These are phyloP conservation scores for Leccinellum luteum DNA, from an alignment of 768 basidiomycete species.

Conservation along the genomic window DNA sequence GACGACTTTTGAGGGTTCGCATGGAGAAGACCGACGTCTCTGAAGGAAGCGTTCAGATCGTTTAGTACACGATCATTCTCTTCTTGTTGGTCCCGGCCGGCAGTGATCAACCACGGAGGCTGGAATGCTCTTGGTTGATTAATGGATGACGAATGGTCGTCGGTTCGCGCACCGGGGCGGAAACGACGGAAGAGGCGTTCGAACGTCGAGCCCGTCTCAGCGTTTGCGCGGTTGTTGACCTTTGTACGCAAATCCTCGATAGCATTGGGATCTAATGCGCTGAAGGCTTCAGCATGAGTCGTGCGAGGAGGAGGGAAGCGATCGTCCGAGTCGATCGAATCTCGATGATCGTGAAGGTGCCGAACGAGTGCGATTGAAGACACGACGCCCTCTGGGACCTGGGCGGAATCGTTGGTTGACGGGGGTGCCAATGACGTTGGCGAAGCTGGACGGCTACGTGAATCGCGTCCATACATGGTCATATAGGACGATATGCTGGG, in stretches of 20 bases:
- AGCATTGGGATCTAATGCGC: conserved; percentile 52
- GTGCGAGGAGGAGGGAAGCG: conserved; percentile 45
- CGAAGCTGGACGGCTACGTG: conserved; percentile 22
- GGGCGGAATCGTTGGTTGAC: conserved; percentile 4
- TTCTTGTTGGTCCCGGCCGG: conserved; percentile 63
- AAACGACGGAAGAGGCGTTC: conserved; percentile 25
- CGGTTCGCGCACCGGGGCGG: conserved; percentile 16
- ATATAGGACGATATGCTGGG: conserved; percentile 21
- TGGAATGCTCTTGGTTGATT: conserved; percentile 35
- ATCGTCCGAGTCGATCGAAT: conserved; percentile 27
- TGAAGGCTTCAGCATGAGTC: conserved; percentile 62
- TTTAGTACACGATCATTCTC: conserved; percentile 65
- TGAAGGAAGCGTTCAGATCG: conserved; percentile 72
- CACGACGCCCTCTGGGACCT: conserved; percentile 8
- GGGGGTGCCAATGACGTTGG: conserved; percentile 12
- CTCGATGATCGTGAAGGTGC: conserved; percentile 22
- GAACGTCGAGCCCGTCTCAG: conserved; percentile 19
- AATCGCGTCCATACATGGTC: not conserved
- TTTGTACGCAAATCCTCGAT: conserved; percentile 44
- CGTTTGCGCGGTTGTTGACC: conserved; percentile 26
- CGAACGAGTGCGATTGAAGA: conserved; percentile 10
- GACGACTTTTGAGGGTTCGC: conserved; percentile 40
- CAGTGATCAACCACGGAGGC: conserved; percentile 65
- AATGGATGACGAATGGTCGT: conserved; percentile 23
- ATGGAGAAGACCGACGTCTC: conserved; percentile 75